Base-by-base conservation (phyloP, 768 basidiomycete species). In the Tubosaeta sp. region DNA sequence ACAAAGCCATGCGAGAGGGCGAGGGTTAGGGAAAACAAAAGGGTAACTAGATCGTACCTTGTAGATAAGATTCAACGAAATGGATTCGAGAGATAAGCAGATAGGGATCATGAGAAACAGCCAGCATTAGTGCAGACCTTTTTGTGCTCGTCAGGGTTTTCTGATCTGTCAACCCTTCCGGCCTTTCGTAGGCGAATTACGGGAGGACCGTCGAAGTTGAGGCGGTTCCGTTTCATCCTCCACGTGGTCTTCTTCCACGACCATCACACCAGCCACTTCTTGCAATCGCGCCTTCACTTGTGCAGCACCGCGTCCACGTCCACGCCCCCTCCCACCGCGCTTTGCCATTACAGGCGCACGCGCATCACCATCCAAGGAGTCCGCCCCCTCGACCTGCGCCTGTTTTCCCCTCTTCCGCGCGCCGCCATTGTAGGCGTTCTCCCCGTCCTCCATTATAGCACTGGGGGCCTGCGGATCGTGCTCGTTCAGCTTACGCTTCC, bases 401-500 rank as follows among this genome's bases (percentile, higher is more conserved):
- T 60, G 60, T 34, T 56, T 65, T 5, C 59, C 57, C 40, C 53
- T 69, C 47, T 69, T 67, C 38, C 63, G 50, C 22, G 52, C 47
- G 9, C 53, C 55, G 18, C 61, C 54, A 10, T 31, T 43, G 25
- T 8, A 48, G 2, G 31, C 29, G 43, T 57, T 55, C 41, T 59
- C 59, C 38, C 45, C 56, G 38, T 64, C 54, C 29, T 54, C 53
- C 54, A 54, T 44, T 58, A 52, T 29, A 63, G 63, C 50, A 64
- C 57, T 68, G 70, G 44, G 68, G 50, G 52, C 11, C 52, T 53
- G 63, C 43, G 22, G 46, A 38, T 50, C 64, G 51, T 63, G 57
- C 49, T 59, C 64, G 43, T 58, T 62, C 25, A 69, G 61, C 67
- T 71, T 74, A 46, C 73, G 71, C 65, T 75, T 75, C 22, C 52